Evolutionary conservation across 192 early-diverging fungal genomes (phyloP).

Genomic region (Umbelopsis sp.): DNA sequence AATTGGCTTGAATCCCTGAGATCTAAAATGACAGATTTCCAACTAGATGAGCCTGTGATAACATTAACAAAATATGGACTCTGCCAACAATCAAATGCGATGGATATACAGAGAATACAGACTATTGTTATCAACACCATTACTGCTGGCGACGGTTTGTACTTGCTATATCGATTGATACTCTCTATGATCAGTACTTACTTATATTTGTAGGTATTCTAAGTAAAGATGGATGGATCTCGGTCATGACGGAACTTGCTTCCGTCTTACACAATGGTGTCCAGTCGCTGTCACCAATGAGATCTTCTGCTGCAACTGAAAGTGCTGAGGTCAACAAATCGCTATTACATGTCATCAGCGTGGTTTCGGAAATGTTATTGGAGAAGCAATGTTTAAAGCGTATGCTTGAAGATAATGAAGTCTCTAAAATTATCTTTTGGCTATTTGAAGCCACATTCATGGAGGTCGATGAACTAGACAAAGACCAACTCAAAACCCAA

Average conservation of each 20-base stretch:
- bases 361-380: background rate
- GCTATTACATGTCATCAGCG: background rate
- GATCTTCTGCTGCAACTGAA: background rate
- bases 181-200: too few relatives aligned
- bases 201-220: background rate
- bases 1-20: too few relatives aligned
- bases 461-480: background rate
- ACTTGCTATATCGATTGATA: background rate
- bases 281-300: background rate
- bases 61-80: background rate
- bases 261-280: background rate
- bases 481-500: background rate
- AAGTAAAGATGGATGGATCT: background rate
- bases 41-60: background rate
- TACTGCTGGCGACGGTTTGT: background rate
- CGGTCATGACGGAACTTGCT: background rate
- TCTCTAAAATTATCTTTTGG: background rate
- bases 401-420: background rate
- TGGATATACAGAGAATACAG: background rate
- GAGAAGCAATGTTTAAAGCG: background rate
- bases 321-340: background rate
- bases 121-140: background rate
- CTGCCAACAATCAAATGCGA: background rate
- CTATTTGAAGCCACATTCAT: background rate
- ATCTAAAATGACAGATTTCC: too few relatives aligned